Evolutionary conservation across 2,329 filamentous ascomycete species (phyloP).

Genomic region (Aspergillus quadricinctus): DNA sequence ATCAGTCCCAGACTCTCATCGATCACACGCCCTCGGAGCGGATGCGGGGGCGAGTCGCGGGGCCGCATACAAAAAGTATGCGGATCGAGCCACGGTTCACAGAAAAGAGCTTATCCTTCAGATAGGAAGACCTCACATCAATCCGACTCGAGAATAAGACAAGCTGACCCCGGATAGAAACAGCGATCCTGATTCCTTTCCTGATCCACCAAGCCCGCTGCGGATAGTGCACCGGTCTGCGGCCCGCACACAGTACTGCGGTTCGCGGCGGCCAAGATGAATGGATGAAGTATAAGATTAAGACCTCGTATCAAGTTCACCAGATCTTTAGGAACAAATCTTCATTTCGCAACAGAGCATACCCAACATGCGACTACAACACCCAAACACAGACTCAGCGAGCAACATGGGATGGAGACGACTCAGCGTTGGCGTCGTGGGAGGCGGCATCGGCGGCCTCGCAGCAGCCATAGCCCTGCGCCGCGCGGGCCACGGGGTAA

Average conservation of each 20-base stretch:
- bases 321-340: background rate
- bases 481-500: conserved; percentile 52
- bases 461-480: conserved; percentile 49
- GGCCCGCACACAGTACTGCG: background rate
- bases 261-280: background rate
- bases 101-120: background rate
- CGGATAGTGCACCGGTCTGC: background rate
- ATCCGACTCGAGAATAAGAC: background rate
- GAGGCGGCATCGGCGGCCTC: conserved; percentile 53
- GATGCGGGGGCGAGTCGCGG: background rate
- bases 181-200: background rate
- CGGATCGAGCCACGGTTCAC: background rate
- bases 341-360: background rate
- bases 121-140: background rate
- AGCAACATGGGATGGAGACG: conserved; percentile 29
- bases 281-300: background rate
- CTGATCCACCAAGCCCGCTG: background rate
- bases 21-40: background rate
- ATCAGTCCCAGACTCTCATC: background rate
- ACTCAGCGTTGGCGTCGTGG: conserved; percentile 46
- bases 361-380: background rate
- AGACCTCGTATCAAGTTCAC: background rate
- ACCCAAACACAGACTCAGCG: background rate
- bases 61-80: background rate
- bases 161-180: background rate